Percentiles rank a stretch among this genome's conserved stretches.
These are phyloP conservation scores for Cystobasidium ongulense DNA, from an alignment of 768 basidiomycete genomes.

Conservation along the genomic window DNA sequence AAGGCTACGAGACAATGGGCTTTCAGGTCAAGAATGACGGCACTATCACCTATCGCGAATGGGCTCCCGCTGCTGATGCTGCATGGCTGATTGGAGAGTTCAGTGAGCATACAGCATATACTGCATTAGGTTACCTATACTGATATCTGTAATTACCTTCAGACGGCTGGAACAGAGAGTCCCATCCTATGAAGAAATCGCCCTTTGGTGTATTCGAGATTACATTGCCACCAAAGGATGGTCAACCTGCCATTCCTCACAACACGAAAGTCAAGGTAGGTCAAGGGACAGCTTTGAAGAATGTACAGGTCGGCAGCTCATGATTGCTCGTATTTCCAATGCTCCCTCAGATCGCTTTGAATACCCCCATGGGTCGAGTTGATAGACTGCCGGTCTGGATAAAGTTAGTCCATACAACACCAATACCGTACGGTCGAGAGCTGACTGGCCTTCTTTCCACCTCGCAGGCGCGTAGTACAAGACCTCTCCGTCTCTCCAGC, in stretches of 20 bases:
- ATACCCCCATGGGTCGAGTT: constrained; percentile 66
- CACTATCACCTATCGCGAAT: constrained; percentile 77
- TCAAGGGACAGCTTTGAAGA: constrained; percentile 8
- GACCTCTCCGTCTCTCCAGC: constrained; percentile 78
- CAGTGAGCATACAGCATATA: constrained; percentile 56
- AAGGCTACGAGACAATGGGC: constrained; percentile 68
- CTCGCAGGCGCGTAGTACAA: constrained; percentile 69
- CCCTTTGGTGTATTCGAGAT: constrained; percentile 86
- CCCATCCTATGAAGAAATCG: constrained; percentile 78
- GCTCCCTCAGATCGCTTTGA: constrained; percentile 70
- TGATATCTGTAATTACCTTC: neutral
- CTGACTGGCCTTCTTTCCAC: neutral
- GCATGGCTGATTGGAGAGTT: constrained; percentile 90
- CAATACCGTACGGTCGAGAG: neutral
- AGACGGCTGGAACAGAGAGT: constrained; percentile 81
- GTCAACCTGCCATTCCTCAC: constrained; percentile 76
- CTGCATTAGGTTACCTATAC: constrained; percentile 27
- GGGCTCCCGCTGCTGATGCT: constrained; percentile 82
- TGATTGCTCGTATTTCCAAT: neutral
- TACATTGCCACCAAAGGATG: constrained; percentile 60
- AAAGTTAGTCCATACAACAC: constrained; percentile 43
- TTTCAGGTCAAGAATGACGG: constrained; percentile 62
- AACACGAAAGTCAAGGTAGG: constrained; percentile 87
- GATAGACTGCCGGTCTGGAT: constrained; percentile 94
- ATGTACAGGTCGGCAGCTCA: neutral